phyloP scores from a whole-genome alignment of 768 basidiomycete genomes.

The Porphyrellus cyaneotinctus region DNA sequence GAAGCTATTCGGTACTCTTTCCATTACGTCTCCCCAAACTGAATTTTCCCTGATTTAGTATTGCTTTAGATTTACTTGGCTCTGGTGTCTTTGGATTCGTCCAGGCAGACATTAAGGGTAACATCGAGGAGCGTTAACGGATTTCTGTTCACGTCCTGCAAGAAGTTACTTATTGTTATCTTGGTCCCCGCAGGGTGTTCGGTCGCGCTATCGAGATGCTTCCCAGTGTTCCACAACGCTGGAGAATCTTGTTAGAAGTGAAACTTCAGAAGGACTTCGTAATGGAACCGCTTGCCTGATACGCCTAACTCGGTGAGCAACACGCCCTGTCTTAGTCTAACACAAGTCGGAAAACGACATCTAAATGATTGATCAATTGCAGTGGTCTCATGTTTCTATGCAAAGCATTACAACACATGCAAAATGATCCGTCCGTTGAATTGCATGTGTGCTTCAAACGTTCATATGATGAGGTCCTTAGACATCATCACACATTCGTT shows the following conservation, averaged over 20 bases:
- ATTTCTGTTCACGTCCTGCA: constrained; percentile 11
- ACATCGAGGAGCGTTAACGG: constrained; percentile 50
- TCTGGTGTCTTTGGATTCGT: constrained; percentile 70
- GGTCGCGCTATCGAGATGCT: constrained; percentile 45
- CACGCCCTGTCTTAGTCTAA: constrained; percentile 18
- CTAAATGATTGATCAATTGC: constrained; percentile 1
- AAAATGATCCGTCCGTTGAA: constrained; percentile 47
- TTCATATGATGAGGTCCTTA: constrained; percentile 65
- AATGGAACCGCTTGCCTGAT: constrained; percentile 61
- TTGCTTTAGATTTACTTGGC: constrained; percentile 56
- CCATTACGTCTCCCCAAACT: constrained; percentile 21
- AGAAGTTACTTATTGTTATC: constrained; percentile 12
- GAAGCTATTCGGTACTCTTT: constrained; percentile 58
- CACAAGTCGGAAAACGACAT: constrained; percentile 5
- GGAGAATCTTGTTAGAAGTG: constrained; percentile 55
- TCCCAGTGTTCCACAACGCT: constrained; percentile 48
- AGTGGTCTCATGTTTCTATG: constrained; percentile 70
- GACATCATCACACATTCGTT: constrained; percentile 63
- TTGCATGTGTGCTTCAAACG: constrained; percentile 66
- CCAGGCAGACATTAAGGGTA: constrained; percentile 63
- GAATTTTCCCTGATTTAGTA: constrained; percentile 11
- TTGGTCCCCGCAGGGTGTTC: constrained; percentile 53
- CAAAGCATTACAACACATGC: constrained; percentile 63
- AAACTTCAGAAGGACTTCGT: constrained; percentile 39
- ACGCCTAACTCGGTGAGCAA: constrained; percentile 56